phyloP scores from a whole-genome alignment of 2,329 filamentous ascomycete genomes.

The Tolypocladium paradoxum region DNA sequence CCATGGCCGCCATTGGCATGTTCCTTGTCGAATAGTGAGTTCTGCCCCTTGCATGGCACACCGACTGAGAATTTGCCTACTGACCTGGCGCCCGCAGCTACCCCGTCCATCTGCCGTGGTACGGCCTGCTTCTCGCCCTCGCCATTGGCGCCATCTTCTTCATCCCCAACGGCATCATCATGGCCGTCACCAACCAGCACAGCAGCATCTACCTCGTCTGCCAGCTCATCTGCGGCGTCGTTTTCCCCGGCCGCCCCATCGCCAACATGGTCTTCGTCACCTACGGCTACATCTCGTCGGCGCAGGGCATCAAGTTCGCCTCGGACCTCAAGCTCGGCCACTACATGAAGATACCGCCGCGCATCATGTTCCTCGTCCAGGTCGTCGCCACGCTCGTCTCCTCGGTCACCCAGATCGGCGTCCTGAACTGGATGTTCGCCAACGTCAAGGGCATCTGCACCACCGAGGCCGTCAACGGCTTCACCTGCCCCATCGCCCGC shows the following conservation, averaged over 20 bases:
- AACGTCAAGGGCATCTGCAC: constrained; percentile 72
- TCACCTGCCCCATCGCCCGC: constrained; percentile 76
- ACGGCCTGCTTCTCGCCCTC: constrained; percentile 69
- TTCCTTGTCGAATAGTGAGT: constrained; percentile 77
- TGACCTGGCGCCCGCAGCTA: constrained; percentile 37
- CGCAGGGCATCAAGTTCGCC: constrained; percentile 82
- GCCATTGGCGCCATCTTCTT: constrained; percentile 72
- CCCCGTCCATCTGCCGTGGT: constrained; percentile 76
- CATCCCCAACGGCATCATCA: constrained; percentile 84
- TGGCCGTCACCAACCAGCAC: constrained; percentile 87
- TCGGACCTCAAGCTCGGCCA: constrained; percentile 80
- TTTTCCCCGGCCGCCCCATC: constrained; percentile 76
- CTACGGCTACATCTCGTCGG: constrained; percentile 81
- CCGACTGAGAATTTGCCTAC: background rate
- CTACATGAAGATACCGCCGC: constrained; percentile 78
- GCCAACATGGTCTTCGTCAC: constrained; percentile 93
- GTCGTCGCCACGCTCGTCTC: constrained; percentile 66
- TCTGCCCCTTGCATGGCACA: background rate
- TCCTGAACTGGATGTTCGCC: constrained; percentile 83
- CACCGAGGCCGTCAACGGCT: constrained; percentile 68
- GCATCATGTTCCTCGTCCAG: constrained; percentile 69
- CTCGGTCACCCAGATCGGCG: constrained; percentile 69
- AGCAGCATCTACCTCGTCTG: constrained; percentile 80
- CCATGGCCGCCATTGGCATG: constrained; percentile 69
- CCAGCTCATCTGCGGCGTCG: constrained; percentile 70